Evolutionary conservation across 2,329 filamentous ascomycete species (phyloP), one percentile per base, ranked within the genome.

Genomic region (Paracoccidioides brasiliensis): DNA sequence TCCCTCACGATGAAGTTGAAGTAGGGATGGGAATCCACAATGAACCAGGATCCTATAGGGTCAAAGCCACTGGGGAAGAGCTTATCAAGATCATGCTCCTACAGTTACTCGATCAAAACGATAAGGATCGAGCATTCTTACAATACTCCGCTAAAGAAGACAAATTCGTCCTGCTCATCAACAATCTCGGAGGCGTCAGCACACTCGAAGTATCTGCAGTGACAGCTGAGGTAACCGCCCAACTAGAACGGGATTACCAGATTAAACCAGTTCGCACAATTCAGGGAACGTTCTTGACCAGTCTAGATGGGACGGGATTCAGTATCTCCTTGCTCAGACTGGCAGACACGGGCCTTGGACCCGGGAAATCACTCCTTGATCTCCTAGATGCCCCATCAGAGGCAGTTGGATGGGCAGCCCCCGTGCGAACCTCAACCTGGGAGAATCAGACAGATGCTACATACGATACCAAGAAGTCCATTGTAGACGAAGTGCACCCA

Each of bases 1-100:
- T 75, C 52, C 69, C 74, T 0, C 63, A 76, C 14, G 77, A 76
- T 22, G 80, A 85, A 63, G 75, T 84, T 28, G 83, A 86, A 69
- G 75, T 86, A 60, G 84, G 84, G 1, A 87, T 87, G 84, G 84
- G 84, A 7, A 86, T 86, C 61, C 83, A 86, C 67, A 86, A 86
- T 61, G 80, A 83, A 63, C 74, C 79, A 22, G 79, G 79, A 40
- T 80, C 75, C 44, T 76, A 74, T 59, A 72, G 76, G 43, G 69
- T 76, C 22, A 74, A 74, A 58, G 72, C 75, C n/a, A 68, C 72
- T 12, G 66, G 81, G 8, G 69, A 74, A 0, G 71, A 75, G 40
- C 66, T 82, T 43, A 70, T 82, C 30, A 75, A 78, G 63, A 80
- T 74, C 9, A 86, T 88, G 82, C 73, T 88, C 14, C 73, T 73